Evolutionary conservation across 768 basidiomycete genomes (phyloP), one percentile per base, ranked within the genome.

Genomic region (Russula olivacea): DNA sequence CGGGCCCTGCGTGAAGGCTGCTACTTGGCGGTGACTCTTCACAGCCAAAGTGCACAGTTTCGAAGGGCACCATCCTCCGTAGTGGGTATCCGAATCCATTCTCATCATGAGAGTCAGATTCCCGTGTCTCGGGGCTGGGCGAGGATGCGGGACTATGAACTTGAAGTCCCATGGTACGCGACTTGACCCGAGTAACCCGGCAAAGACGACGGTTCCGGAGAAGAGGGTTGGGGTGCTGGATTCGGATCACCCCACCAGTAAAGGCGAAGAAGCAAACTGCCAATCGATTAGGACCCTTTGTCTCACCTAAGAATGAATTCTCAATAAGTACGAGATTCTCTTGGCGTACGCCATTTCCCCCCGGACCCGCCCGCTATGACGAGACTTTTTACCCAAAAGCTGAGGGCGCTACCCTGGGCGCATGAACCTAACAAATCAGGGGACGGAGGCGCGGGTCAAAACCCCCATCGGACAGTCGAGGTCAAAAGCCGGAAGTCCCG

Each of bases 11-110:
- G 12, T 9, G 28, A 38, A 55, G 38, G 12, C 55, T 21, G 55
- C 30, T n/a, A n/a, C n/a, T 3, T 43, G 5, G 55, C 9, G 25
- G 19, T 4, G 23, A 25, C 19, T 47, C 54, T 32, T 59, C 66
- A 19, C 30, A 38, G 5, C 19, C 28, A 11, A 50, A 21, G 10
- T 34, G 52, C 56, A 67, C 14, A 21, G 21, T 48, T 34, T 67
- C 66, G 12, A 67, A 0, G 1, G 48, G 51, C 9, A 67, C 64
- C 66, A 67, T 67, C 47, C 66, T 61, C 57, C 41, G 64, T 15
- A 67, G 49, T 12, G 66, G 66, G 28, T 67, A 61, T 1, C 66
- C 66, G 15, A 65, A 65, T 30, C 8, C 60, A 32, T 45, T 7
- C 2, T 61, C 59, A 3, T 61, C 63, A 5, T 64, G 45, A 1